These are phyloP conservation scores for Peronospora belbahrii DNA, from an alignment of 352 stramenopile genomes.

Conservation along the genomic window DNA sequence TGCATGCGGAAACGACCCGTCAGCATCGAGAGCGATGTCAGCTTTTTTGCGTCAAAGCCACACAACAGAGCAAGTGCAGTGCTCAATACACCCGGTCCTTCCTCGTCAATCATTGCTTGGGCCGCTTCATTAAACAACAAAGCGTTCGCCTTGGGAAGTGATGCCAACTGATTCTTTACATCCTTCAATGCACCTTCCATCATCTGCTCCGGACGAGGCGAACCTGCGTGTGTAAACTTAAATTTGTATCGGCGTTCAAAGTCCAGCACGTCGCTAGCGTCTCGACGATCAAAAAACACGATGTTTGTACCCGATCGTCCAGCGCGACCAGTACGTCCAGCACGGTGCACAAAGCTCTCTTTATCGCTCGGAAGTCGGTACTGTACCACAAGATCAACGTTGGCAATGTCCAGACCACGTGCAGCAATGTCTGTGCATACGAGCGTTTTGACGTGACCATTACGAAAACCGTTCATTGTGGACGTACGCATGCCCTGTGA, in stretches of 20 bases:
- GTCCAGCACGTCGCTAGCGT: conserved; percentile 57
- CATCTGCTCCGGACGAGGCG: conserved; percentile 53
- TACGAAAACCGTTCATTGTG: conserved; percentile 95
- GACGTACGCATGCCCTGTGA: conserved; percentile 85
- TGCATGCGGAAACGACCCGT: conserved; percentile 55
- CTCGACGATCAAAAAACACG: conserved; percentile 75
- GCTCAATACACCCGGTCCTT: conserved; percentile 50
- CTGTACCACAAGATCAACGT: conserved; percentile 90
- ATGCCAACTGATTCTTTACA: conserved; percentile 40
- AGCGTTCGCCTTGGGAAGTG: conserved; percentile 36
- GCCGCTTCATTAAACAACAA: conserved; percentile 55
- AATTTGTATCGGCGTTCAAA: conserved; percentile 79
- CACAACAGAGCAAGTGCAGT: conserved; percentile 63
- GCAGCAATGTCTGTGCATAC: conserved; percentile 89
- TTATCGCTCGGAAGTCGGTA: conserved; percentile 90
- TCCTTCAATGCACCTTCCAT: conserved; percentile 47
- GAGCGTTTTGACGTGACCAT: conserved; percentile 88
- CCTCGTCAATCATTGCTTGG: conserved; percentile 43
- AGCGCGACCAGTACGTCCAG: conserved; percentile 84
- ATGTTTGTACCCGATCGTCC: conserved; percentile 77
- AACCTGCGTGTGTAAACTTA: conserved; percentile 48
- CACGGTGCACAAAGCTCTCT: conserved; percentile 93
- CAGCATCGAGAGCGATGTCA: conserved; percentile 68
- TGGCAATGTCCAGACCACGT: conserved; percentile 85
- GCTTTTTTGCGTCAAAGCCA: conserved; percentile 65